Base-by-base conservation (phyloP, 257 asterid genomes). In the Apocynum venetum region DNA sequence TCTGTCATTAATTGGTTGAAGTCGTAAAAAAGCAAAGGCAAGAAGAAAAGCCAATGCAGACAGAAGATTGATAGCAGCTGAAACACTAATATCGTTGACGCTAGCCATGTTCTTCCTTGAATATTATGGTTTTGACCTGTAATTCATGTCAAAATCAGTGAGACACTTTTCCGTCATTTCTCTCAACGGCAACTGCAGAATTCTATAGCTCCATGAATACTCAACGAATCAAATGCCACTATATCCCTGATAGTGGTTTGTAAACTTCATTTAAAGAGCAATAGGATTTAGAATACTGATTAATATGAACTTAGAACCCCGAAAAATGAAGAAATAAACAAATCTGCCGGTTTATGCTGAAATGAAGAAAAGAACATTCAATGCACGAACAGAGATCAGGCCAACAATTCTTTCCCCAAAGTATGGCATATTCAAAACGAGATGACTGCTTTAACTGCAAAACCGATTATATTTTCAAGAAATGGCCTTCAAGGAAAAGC, bases 11-110 rank as follows among this genome's bases (percentile, higher is more conserved):
- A 90, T 38, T 19, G 98, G 98, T 57, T 92, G 93, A 72, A 94
- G 97, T 1, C 98, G 87, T 59, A 94, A 75, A 82, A 94, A 83
- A 8, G 97, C 93, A 79, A 88, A 94, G 49, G 91, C 97, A 81
- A 87, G 4, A 60, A 94, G 97, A 85, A 94, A 94, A 46, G 89
- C 85, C 78, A 94, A 70, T 68, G 94, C 98, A 43, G 97, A 90
- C 66, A 88, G 74, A 73, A 90, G 89, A 81, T 94, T 94, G 80
- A 94, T 86, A 49, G 85, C 81, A 60, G 98, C 98, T 77, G 96
- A 87, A 80, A 86, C 85, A 43, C 76, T 66, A 63, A 94, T 94
- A 83, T 94, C 98, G 43, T 83, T 82, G 79, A 89, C 80, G 63
- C 83, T 86, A 70, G 97, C 94, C 97, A 92, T 93, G 5, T 82